These are phyloP conservation scores for Starmera caribaea DNA, from an alignment of 805 yeast genomes.

Conservation along the genomic window DNA sequence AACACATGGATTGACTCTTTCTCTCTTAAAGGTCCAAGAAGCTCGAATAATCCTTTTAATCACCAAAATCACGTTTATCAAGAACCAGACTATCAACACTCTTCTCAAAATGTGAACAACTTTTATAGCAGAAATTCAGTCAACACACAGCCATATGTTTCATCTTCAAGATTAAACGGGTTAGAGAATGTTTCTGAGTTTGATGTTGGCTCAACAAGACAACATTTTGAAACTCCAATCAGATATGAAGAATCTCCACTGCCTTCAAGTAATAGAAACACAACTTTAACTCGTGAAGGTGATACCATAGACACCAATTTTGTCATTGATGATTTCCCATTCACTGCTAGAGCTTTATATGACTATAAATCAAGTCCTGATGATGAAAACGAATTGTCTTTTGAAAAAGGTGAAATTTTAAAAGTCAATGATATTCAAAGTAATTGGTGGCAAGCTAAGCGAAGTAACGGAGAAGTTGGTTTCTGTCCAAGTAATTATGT, in stretches of 20 bases:
- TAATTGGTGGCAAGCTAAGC: slow-evolving; percentile 97
- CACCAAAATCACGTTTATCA: slow-evolving; percentile 5
- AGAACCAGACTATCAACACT: slow-evolving; percentile 1
- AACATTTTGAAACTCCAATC: slow-evolving; percentile 9
- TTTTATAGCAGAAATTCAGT: slow-evolving; percentile 9
- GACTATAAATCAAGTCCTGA: slow-evolving; percentile 84
- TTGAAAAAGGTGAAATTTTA: slow-evolving; percentile 83
- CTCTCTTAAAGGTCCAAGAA: slow-evolving; percentile 43
- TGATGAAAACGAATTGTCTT: slow-evolving; percentile 87
- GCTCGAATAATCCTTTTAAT: slow-evolving; percentile 19
- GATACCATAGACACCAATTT: slow-evolving; percentile 13
- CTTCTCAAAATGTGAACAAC: slow-evolving; percentile 2
- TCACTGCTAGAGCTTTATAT: slow-evolving; percentile 79
- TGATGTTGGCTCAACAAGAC: slow-evolving; percentile 4
- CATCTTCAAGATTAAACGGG: slow-evolving; percentile 51
- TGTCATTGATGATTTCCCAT: slow-evolving; percentile 51
- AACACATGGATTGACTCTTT: slow-evolving; percentile 81
- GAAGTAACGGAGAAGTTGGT: slow-evolving; percentile 86
- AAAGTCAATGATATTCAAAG: slow-evolving; percentile 90
- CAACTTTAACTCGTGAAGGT: slow-evolving; percentile 7
- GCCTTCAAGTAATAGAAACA: slow-evolving; percentile 7
- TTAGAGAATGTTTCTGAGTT: slow-evolving; percentile 39
- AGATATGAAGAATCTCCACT: slow-evolving; percentile 3
- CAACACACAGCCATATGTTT: slow-evolving; percentile 22
- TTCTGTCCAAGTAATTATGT: slow-evolving; percentile 95